Evolutionary conservation across 495 filamentous ascomycete genomes (phyloP).

Genomic region (Lasiosphaeria miniovina): DNA sequence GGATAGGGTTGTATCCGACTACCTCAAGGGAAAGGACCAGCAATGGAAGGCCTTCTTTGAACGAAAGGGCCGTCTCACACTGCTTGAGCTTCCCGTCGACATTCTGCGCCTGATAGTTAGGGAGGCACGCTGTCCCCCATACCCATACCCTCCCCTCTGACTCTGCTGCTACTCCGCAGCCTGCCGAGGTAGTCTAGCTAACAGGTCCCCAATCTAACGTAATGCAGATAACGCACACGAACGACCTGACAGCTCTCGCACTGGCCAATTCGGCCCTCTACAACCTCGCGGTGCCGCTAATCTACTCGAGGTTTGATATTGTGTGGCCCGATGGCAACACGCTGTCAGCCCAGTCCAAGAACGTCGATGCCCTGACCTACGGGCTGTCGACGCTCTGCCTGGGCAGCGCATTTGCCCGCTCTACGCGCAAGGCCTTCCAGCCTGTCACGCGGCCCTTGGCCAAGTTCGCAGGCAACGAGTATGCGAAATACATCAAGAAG

Average conservation of each 20-base stretch:
- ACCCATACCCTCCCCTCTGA: background rate
- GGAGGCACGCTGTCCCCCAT: slow-evolving; percentile 56
- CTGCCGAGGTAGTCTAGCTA: too few relatives aligned
- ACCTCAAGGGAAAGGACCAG: slow-evolving; percentile 40
- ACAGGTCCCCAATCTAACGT: too few relatives aligned
- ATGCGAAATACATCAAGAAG: slow-evolving; percentile 80
- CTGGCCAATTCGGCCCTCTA: slow-evolving; percentile 84
- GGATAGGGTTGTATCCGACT: slow-evolving; percentile 22
- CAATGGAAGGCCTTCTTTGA: slow-evolving; percentile 38
- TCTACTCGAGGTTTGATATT: slow-evolving; percentile 92
- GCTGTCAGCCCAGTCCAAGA: slow-evolving; percentile 62
- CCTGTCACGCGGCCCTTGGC: slow-evolving; percentile 9
- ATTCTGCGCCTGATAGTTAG: slow-evolving; percentile 84
- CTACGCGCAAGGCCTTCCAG: slow-evolving; percentile 32
- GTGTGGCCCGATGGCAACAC: slow-evolving; percentile 80
- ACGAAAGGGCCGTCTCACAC: slow-evolving; percentile 37
- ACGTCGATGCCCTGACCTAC: slow-evolving; percentile 89
- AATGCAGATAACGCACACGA: slow-evolving; percentile 75
- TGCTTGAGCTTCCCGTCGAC: slow-evolving; percentile 85
- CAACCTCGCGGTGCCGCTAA: slow-evolving; percentile 73
- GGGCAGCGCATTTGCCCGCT: slow-evolving; percentile 68
- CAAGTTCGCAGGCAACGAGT: slow-evolving; percentile 60
- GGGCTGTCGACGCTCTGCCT: slow-evolving; percentile 83
- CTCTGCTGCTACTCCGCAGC: background rate
- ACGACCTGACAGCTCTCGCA: slow-evolving; percentile 80